A percentile compares a stretch with the other conserved stretches of the same genome.
phyloP scores from a whole-genome alignment of 176 grass and related monocot genomes.

The Echinochloa phyllopogon region DNA sequence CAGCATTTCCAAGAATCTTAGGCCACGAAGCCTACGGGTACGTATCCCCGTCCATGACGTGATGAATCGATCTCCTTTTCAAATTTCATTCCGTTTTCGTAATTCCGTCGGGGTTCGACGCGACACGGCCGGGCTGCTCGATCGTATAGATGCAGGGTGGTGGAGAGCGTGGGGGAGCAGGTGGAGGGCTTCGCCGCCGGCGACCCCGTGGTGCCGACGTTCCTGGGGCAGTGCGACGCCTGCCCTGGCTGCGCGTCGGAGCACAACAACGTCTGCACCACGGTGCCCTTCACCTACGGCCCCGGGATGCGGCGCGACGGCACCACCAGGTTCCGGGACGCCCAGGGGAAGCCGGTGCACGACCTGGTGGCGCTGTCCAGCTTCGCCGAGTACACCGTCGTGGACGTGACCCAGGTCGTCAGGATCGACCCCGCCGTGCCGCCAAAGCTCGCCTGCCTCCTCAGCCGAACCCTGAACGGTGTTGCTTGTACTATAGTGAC shows the following conservation, averaged over 20 bases:
- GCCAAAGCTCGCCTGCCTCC: conserved; percentile 69
- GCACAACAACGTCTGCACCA: conserved; percentile 56
- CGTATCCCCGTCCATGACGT: background rate
- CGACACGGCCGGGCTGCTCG: background rate
- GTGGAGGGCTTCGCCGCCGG: conserved; percentile 60
- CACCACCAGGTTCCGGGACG: conserved; percentile 64
- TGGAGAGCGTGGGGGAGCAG: conserved; percentile 79
- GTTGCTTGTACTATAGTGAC: background rate
- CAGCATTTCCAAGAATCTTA: conserved; percentile 58
- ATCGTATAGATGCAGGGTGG: conserved; percentile 37
- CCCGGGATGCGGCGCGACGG: conserved; percentile 73
- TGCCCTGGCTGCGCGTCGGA: conserved; percentile 62
- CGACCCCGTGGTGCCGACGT: conserved; percentile 67
- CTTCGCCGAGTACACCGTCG: conserved; percentile 87
- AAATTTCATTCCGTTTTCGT: no score
- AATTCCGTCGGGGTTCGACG: background rate
- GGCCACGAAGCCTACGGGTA: conserved; percentile 88
- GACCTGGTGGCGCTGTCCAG: conserved; percentile 63
- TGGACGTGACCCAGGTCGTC: conserved; percentile 62
- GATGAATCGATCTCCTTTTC: background rate
- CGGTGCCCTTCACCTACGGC: conserved; percentile 23
- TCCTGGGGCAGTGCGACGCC: conserved; percentile 60
- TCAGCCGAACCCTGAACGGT: conserved; percentile 27
- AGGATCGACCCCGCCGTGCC: conserved; percentile 59
- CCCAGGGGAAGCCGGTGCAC: conserved; percentile 48